phyloP scores from a whole-genome alignment of 495 filamentous ascomycete genomes.

The Tuber brumale region DNA sequence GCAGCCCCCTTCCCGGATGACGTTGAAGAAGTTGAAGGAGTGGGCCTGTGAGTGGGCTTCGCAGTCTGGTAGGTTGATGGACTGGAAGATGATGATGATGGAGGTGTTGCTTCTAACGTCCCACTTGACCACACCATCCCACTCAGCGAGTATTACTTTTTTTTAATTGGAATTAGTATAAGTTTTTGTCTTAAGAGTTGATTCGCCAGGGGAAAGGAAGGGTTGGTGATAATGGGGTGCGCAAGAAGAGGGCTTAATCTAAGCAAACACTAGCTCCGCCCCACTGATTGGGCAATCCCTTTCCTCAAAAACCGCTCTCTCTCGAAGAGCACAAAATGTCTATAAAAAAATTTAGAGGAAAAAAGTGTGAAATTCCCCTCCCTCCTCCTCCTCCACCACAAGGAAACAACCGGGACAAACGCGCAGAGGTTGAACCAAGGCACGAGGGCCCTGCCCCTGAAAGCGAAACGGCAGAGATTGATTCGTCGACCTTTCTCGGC shows the following conservation, averaged over 20 bases:
- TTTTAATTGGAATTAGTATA: conserved; percentile 31
- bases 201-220: conserved; percentile 12
- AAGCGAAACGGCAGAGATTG: conserved; percentile 29
- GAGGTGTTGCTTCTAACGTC: conserved; percentile 31
- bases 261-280: neutral
- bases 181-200: conserved; percentile 21
- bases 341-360: neutral
- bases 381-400: neutral
- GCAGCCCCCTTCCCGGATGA: conserved; percentile 36
- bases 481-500: conserved; percentile 28
- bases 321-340: neutral
- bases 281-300: neutral
- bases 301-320: neutral
- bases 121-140: conserved; percentile 42
- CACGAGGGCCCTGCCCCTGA: conserved; percentile 35
- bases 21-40: conserved; percentile 32
- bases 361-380: neutral
- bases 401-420: conserved; percentile 34
- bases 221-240: conserved; percentile 15
- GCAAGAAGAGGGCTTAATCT: conserved; percentile 2
- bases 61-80: conserved; percentile 29
- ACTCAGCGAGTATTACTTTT: conserved; percentile 34
- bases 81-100: conserved; percentile 36
- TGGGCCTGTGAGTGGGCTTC: conserved; percentile 32
- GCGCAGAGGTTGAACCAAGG: conserved; percentile 16